Percentiles rank a stretch among this genome's conserved stretches.
Evolutionary conservation across 179 eudicot species (phyloP).

Genomic region (Drosera spatulata): DNA sequence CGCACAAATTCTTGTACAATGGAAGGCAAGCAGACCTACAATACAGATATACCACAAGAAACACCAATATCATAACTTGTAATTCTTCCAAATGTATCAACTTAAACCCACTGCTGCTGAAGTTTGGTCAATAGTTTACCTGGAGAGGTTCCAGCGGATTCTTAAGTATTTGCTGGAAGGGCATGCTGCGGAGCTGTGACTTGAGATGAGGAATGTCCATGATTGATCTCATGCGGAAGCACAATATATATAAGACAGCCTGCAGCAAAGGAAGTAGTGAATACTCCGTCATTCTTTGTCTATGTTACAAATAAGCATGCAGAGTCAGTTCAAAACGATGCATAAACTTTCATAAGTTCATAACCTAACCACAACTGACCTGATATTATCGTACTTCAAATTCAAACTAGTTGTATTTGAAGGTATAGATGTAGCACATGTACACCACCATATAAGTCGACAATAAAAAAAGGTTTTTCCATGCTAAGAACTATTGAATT

Average conservation of each 20-base stretch:
- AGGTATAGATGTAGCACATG: no score
- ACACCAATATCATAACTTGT: background rate
- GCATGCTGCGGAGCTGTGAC: conserved; percentile 39
- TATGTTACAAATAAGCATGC: no score
- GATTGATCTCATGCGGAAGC: conserved; percentile 77
- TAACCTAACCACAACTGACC: no score
- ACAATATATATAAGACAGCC: conserved; percentile 89
- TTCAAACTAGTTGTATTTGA: no score
- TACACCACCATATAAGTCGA: no score
- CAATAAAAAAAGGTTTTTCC: no score
- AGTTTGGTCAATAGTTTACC: conserved; percentile 28
- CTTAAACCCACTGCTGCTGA: background rate
- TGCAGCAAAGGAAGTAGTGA: conserved; percentile 19
- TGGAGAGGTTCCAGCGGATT: conserved; percentile 60
- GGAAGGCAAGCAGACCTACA: conserved; percentile 90
- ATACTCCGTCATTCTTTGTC: no score
- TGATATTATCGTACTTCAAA: no score
- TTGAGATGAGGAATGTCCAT: conserved; percentile 49
- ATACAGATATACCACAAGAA: background rate
- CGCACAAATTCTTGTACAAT: conserved; percentile 83
- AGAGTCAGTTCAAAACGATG: no score
- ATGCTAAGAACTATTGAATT: no score
- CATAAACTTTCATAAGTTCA: no score
- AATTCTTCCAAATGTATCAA: background rate
- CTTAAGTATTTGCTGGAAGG: conserved; percentile 46